Evolutionary conservation across 202 grass and related monocot genomes (phyloP), one percentile per base, ranked within the genome.

Genomic region (Sporobolus alterniflorus): DNA sequence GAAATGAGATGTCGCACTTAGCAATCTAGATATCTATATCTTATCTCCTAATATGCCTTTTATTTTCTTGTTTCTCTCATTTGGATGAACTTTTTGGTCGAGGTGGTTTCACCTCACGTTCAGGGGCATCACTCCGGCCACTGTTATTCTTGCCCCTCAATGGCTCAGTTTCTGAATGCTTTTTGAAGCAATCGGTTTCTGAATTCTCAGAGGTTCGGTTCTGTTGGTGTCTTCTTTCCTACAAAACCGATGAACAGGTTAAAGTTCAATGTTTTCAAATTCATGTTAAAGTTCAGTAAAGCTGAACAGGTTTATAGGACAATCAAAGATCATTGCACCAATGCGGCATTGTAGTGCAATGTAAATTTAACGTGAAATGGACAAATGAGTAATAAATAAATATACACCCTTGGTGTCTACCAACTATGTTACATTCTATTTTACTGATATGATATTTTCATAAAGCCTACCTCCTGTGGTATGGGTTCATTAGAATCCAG

Each of bases 401-500:
- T 82, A 55, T 5, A 54, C 6, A 2, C n/a, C 21, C 48, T 52
- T n/a, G 44, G 18, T 48, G 24, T 4, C 18, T 73, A 20, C 11
- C 51, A 69, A 25, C 3, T 80, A 56, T 42, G 36, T 10, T 16
- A 28, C 14, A 63, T 17, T 30, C 25, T 63, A 63, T 13, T 62
- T 43, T 73, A n/a, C n/a, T 30, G 11, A 20, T 30, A 83, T 62
- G 29, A 29, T 68, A 67, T 63, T 82, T 41, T 78, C 68, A 6
- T 69, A 36, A 73, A 66, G 29, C 67, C 74, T 74, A 98, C 95
- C 92, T 98, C 90, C 64, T 83, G 90, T 54, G 91, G 64, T 72
- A 86, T 90, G 66, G 89, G 75, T 62, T 93, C 89, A 7, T 92
- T 90, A 60, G 89, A 88, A 64, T 99, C 96, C 74, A 99, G 61